phyloP scores from a whole-genome alignment of 139 green algal species.

The Auxenochlorella pyrenoidosa region DNA sequence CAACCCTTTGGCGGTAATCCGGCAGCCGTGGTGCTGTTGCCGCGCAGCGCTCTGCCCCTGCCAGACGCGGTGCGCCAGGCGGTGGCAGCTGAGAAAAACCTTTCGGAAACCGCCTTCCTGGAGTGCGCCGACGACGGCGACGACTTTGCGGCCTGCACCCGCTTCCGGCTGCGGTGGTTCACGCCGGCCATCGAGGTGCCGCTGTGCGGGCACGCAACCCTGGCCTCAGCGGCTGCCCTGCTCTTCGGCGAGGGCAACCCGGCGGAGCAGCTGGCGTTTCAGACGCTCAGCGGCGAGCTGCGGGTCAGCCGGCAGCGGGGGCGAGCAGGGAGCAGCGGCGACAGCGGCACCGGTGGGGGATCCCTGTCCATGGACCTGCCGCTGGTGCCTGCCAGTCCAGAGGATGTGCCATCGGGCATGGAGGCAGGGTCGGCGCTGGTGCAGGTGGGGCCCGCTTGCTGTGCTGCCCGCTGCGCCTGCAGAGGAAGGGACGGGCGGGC shows the following conservation, averaged over 20 bases:
- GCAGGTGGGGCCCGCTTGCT: neutral
- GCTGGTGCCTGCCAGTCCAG: neutral
- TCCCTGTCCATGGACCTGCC: conserved; percentile 45
- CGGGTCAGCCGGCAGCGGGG: conserved; percentile 3
- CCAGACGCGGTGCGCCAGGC: conserved; percentile 41
- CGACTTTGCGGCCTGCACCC: conserved; percentile 22
- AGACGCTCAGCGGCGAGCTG: conserved; percentile 47
- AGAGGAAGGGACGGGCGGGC: too few relatives aligned
- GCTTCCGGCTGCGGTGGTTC: conserved; percentile 72
- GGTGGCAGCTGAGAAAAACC: conserved; percentile 83
- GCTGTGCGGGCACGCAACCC: conserved; percentile 78
- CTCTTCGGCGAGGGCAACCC: conserved; percentile 27
- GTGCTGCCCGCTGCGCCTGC: neutral
- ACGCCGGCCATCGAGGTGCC: conserved; percentile 52
- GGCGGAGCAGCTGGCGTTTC: conserved; percentile 20
- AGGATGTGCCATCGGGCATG: conserved; percentile 16
- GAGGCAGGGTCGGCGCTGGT: neutral
- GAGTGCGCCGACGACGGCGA: conserved; percentile 20
- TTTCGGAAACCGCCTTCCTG: conserved; percentile 84
- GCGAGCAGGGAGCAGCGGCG: neutral
- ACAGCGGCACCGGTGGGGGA: neutral
- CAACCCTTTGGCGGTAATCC: conserved; percentile 78
- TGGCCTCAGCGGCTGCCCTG: conserved; percentile 54
- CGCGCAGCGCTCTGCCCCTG: neutral
- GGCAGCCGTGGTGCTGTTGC: conserved; percentile 77